Evolutionary conservation across 345 rosid genomes (phyloP).

Genomic region (Balakata baccata): DNA sequence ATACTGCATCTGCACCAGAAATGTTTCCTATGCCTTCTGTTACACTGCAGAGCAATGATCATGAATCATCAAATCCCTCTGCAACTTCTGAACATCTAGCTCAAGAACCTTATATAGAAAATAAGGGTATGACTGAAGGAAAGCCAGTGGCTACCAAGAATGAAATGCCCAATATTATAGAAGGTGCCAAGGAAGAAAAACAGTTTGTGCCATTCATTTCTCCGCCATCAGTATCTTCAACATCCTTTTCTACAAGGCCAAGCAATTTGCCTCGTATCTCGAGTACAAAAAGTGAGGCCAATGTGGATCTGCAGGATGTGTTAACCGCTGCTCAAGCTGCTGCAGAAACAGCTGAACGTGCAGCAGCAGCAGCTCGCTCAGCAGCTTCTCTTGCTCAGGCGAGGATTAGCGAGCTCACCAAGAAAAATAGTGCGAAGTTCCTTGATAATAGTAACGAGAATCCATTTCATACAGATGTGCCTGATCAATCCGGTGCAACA

Average conservation of each 20-base stretch:
- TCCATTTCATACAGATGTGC: conserved; percentile 51
- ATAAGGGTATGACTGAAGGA: conserved; percentile 30
- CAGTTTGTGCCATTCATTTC: conserved; percentile 60
- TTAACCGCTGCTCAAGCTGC: conserved; percentile 86
- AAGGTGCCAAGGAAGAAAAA: conserved; percentile 40
- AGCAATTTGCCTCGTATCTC: conserved; percentile 23
- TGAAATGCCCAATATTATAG: conserved; percentile 31
- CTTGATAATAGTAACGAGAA: conserved; percentile 45
- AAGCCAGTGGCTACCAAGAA: conserved; percentile 27
- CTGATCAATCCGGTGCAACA: conserved; percentile 27
- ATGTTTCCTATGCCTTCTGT: conserved; percentile 20
- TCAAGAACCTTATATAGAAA: conserved; percentile 33
- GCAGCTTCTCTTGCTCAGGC: conserved; percentile 91
- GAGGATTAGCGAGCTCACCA: conserved; percentile 64
- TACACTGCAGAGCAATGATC: conserved; percentile 24
- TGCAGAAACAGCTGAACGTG: conserved; percentile 84
- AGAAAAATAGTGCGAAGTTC: conserved; percentile 42
- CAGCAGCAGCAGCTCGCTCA: conserved; percentile 85
- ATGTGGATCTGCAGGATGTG: conserved; percentile 73
- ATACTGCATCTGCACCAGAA: conserved; percentile 42
- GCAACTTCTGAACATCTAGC: conserved; percentile 26
- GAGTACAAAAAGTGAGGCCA: conserved; percentile 37
- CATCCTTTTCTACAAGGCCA: conserved; percentile 25
- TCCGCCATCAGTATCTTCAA: conserved; percentile 43
- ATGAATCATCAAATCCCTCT: conserved; percentile 32